Evolutionary conservation across 1,139 yeast genomes (phyloP).

Genomic region (Blastobotrys malaysiensis): DNA sequence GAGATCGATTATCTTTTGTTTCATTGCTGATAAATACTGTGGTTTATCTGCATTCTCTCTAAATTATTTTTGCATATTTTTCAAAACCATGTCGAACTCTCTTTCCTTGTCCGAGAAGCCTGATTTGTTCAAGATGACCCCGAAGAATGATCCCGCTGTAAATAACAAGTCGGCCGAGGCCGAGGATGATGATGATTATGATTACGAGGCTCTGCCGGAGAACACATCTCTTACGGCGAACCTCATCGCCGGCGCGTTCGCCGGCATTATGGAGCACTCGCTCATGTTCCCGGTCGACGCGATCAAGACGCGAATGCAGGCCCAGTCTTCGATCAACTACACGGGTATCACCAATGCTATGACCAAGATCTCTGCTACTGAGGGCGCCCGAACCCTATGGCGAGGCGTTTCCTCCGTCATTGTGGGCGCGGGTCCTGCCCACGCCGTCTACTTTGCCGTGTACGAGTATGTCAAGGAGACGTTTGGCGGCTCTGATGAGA

Average conservation of each 20-base stretch:
- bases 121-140: neutral
- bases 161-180: neutral
- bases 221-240: conserved; percentile 81
- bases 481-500: conserved; percentile 39
- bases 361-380: conserved; percentile 73
- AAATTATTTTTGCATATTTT: neutral
- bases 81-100: neutral
- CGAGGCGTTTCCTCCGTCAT: conserved; percentile 91
- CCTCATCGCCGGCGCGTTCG: conserved; percentile 90
- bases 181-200: conserved; percentile 37
- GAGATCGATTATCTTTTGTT: no score
- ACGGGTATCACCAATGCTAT: conserved; percentile 55
- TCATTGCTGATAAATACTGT: no score
- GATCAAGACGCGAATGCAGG: conserved; percentile 90
- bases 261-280: conserved; percentile 95
- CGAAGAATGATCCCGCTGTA: neutral
- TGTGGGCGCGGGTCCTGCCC: conserved; percentile 99
- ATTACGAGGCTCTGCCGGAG: conserved; percentile 89
- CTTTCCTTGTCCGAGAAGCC: neutral
- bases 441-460: conserved; percentile 95
- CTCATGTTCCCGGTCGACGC: conserved; percentile 97
- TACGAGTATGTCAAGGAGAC: conserved; percentile 78
- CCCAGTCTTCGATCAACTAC: conserved; percentile 42
- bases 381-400: conserved; percentile 89
- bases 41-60: no score